Conservation (phyloP, 73 alveolate species). For the Breviolum minutum region DNA sequence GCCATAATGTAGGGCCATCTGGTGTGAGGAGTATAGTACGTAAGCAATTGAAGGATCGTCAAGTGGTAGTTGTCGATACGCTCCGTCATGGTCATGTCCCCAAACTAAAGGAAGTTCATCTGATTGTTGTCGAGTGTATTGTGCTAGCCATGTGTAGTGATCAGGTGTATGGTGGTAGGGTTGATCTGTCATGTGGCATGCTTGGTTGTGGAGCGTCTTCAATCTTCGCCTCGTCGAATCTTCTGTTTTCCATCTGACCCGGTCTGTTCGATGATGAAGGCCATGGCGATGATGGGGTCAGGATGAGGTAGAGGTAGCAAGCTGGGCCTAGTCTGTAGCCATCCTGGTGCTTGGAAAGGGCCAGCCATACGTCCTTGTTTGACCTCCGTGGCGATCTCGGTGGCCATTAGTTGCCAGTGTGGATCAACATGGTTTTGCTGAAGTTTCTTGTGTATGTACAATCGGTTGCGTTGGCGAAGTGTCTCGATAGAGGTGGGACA, state of each 20-base stretch:
- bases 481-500: too few species aligned
- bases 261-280: neutral
- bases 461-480: too few species aligned
- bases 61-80: neutral
- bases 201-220: neutral
- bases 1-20: neutral
- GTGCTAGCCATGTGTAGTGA: neutral
- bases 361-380: too few species aligned
- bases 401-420: too few species aligned
- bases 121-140: neutral
- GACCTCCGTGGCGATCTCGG: too few species aligned
- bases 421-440: too few species aligned
- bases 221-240: neutral
- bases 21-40: neutral
- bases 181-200: too few species aligned
- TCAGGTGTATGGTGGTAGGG: conserved; percentile 3
- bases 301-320: neutral
- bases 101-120: neutral
- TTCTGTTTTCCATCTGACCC: neutral
- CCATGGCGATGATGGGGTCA: neutral
- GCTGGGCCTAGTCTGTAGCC: neutral
- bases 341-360: too few species aligned
- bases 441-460: too few species aligned
- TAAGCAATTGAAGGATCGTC: neutral
- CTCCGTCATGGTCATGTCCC: neutral